Base-by-base conservation (phyloP, 805 yeast species). In the Metschnikowia rubicola region DNA sequence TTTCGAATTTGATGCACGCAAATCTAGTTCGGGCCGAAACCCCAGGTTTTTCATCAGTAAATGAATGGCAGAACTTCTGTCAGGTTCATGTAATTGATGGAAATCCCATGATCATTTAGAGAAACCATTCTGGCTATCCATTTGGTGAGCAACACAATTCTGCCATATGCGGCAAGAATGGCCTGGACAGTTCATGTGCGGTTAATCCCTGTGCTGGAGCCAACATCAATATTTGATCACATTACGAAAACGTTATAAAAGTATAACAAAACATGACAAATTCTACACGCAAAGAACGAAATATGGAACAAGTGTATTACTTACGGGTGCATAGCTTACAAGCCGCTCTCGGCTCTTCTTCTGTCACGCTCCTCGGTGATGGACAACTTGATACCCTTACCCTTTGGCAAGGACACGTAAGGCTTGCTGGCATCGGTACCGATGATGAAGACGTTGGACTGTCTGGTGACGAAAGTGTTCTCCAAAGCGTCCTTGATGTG, bases 321-420 rank as follows among this genome's bases (percentile, higher is more conserved):
- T n/a, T 37, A 26, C 29, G 31, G 46, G 34, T 37, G 46, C 35
- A 28, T 28, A n/a, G 35, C 43, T 59, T 63, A 63, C 61, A 64
- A 60, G 46, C 65, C 66, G 35, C 47, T 50, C 74, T 81, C 86
- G 70, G 92, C 90, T 79, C 96, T 87, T 79, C 96, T 91, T 83
- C 91, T 84, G 88, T 90, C 97, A 80, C 97, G 89, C 84, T 90
- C 97, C 81, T 90, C 97, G 71, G 96, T 80, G 73, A 90, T 90
- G 67, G 92, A 73, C 72, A 90, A 84, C 83, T 90, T 90, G 77
- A 90, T 86, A 86, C 97, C 97, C 85, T 90, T 90, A 80, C 97
- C 97, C 91, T 89, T 90, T 80, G 97, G 97, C 76, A 90, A 81
- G 55, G 96, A 88, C 71, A 90, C 81, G 82, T 81, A 82, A 71